Evolutionary conservation across 75 land plant species (phyloP), one percentile per base, ranked within the genome.

Genomic region (Larix kaempferi): DNA sequence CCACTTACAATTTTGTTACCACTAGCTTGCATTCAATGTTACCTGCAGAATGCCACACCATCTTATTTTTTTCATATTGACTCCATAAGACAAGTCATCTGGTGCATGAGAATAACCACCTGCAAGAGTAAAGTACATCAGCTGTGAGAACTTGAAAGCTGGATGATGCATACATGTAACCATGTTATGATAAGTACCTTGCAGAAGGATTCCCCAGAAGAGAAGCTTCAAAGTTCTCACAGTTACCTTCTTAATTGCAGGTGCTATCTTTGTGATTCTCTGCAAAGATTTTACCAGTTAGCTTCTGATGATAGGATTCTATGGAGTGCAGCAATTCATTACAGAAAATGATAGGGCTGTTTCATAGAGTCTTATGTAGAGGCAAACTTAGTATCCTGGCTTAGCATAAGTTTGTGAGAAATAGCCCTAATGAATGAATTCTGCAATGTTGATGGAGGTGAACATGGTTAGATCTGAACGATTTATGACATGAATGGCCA

Each of bases 21-120:
- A n/a, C n/a, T 5, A 58, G 60, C n/a, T 27, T 21, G 17, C 16
- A 29, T 49, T 59, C 59, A 61, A 71, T 74, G 19, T 27, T 22
- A 94, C 98, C 91, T 94, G 98, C 74, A 94, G 91, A 77, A 94
- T 91, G 33, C 98, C 98, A 86, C 91, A 92, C 90, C 89, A 92
- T 52, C 98, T 83, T 55, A 92, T 89, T 49, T 52, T 71, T 77
- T 80, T 87, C 91, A 94, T 80, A 71, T 94, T 91, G 79, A 92
- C 95, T 67, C 98, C 98, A 87, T 94, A 94, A 15, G 91, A 81
- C 62, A 92, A 78, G 41, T 94, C 76, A 60, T 87, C 89, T 56
- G 94, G 94, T 54, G 91, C 97, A 88, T 92, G 98, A 19, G 92
- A 92, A 62, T 80, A 94, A 5, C 98, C 94, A 57, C 98, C 95